Base-by-base conservation (phyloP, 179 eudicot species). In the Corrigiola litoralis region DNA sequence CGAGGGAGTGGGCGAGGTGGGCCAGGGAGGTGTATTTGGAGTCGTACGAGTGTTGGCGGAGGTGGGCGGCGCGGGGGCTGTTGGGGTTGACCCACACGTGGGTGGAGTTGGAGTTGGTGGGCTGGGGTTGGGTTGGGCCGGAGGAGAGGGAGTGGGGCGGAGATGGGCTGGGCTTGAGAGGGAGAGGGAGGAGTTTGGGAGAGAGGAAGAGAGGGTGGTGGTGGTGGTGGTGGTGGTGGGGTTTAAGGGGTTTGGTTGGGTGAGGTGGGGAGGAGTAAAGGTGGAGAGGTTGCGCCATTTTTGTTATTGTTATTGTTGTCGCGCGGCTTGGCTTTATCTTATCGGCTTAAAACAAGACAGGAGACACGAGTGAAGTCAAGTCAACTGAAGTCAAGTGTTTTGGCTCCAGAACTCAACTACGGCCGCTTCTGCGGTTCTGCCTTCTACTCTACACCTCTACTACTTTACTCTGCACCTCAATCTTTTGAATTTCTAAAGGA, bases 31-130 rank as follows among this genome's bases (percentile, higher is more conserved):
- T 59, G 68, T 86, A 88, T 88, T 87, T 86, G 37, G 71, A 62
- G 49, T 85, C 79, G 62, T 82, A 71, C 0, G 96, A 79, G 5
- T 69, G 77, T 32, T 68, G 66, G 37, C 77, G 83, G 16, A 82
- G 82, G 44, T 74, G 72, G 0, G 86, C 38, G 28, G 98, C 90
- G 69, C 82, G 74, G 67, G 94, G 82, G 73, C 83, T 82, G 7
- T 71, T 83, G 36, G 99, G 99, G 65, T 94, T 94, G 63, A 94
- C 89, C 99, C 99, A 94, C 9, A 86, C 54, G 70, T 75, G 58
- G 58, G 63, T 4, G 49, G 14, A 27, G 7, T 16, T 16, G 16
- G 48, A 23, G 27, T 40, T 4, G 67, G 33, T 20, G 55, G 50
- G 29, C 38, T 50, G 31, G 74, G 27, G 33, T 23, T 73, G 29